Percentiles rank a stretch among this genome's conserved stretches.
phyloP scores from a whole-genome alignment of 352 stramenopile species.

The Globisporangium lucens region DNA sequence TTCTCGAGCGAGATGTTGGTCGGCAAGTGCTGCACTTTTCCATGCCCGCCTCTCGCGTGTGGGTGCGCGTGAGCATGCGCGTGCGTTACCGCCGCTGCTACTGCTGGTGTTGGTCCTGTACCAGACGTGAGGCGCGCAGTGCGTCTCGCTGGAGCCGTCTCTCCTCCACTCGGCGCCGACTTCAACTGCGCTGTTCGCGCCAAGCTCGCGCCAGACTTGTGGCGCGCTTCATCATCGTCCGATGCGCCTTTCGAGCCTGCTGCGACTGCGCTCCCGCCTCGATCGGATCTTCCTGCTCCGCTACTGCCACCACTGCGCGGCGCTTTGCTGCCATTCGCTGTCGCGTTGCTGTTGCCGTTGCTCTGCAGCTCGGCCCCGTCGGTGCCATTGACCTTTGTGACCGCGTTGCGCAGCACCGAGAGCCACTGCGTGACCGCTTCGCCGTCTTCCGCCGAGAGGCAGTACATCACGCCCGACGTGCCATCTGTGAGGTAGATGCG shows the following conservation, averaged over 20 bases:
- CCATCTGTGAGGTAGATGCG: conserved; percentile 83
- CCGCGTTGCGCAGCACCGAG: conserved; percentile 50
- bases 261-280: background rate
- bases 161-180: background rate
- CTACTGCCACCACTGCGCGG: background rate
- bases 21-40: conserved; percentile 55
- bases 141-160: background rate
- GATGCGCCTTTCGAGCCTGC: background rate
- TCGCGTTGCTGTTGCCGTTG: background rate
- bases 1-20: conserved; percentile 81
- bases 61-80: conserved; percentile 21
- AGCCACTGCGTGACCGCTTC: conserved; percentile 74
- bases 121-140: conserved; percentile 3
- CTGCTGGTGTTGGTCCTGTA: background rate
- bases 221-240: conserved; percentile 9
- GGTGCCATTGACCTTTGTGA: conserved; percentile 27
- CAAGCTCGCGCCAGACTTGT: background rate
- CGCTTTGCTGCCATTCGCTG: background rate
- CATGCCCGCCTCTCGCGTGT: conserved; percentile 17
- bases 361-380: background rate
- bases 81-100: conserved; percentile 23
- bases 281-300: conserved; percentile 2
- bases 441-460: conserved; percentile 69
- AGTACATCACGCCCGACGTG: conserved; percentile 77
- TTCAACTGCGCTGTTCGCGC: conserved; percentile 5